These are phyloP conservation scores for Conoideocrella luteorostrata DNA, from an alignment of 2,329 filamentous ascomycete genomes.

Conservation along the genomic window DNA sequence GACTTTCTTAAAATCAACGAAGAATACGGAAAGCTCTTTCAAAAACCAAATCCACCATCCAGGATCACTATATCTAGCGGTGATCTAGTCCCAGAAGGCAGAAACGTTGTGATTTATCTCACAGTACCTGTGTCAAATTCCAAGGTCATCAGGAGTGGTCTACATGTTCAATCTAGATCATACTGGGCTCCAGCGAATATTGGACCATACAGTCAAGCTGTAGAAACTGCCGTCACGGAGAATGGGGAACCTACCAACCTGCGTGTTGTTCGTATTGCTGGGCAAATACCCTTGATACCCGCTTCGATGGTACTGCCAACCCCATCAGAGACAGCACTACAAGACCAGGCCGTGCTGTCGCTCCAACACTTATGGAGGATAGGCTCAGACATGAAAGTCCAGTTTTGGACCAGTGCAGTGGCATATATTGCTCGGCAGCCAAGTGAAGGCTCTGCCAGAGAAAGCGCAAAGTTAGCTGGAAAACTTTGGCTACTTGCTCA, in stretches of 20 bases:
- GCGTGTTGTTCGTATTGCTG: slow-evolving; percentile 61
- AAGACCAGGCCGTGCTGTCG: slow-evolving; percentile 60
- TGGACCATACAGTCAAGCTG: slow-evolving; percentile 90
- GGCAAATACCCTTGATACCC: slow-evolving; percentile 85
- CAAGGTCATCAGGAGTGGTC: slow-evolving; percentile 42
- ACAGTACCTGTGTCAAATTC: slow-evolving; percentile 28
- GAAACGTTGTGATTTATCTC: slow-evolving; percentile 55
- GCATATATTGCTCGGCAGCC: slow-evolving; percentile 57
- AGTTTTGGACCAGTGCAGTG: slow-evolving; percentile 69
- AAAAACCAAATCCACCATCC: slow-evolving; percentile 72
- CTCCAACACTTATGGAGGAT: slow-evolving; percentile 89
- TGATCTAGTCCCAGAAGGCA: slow-evolving; percentile 50
- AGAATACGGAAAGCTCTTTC: slow-evolving; percentile 70
- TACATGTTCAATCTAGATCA: slow-evolving; percentile 88
- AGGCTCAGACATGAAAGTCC: slow-evolving; percentile 62
- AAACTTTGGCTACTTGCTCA: slow-evolving; percentile 44
- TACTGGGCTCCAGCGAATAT: slow-evolving; percentile 99
- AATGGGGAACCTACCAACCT: slow-evolving; percentile 15
- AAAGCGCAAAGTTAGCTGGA: slow-evolving; percentile 36
- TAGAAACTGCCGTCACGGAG: slow-evolving; percentile 40
- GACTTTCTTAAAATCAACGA: slow-evolving; percentile 72
- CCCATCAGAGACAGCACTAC: slow-evolving; percentile 33
- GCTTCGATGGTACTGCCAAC: slow-evolving; percentile 62
- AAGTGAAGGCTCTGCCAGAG: slow-evolving; percentile 20
- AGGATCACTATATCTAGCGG: slow-evolving; percentile 79